A percentile compares a stretch with the other conserved stretches of the same genome.
Evolutionary conservation across 108 stramenopile species (phyloP).

Genomic region (Phaeodactylum tricornutum): DNA sequence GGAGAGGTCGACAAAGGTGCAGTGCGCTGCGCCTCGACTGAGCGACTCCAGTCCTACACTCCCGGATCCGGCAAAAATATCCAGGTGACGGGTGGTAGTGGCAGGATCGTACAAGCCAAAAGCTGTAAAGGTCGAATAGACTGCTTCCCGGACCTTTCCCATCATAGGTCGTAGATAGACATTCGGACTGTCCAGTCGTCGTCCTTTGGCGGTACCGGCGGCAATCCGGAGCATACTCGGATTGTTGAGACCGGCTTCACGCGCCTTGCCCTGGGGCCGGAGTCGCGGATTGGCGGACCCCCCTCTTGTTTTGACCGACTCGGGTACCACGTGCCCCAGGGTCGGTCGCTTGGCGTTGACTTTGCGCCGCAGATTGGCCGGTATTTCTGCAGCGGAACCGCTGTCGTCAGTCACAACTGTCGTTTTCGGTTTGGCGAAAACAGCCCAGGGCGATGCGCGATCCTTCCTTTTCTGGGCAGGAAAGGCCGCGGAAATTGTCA

Average conservation of each 20-base stretch:
- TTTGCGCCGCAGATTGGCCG: conserved; percentile 65
- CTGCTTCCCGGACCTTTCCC: conserved; percentile 94
- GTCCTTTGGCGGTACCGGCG: conserved; percentile 68
- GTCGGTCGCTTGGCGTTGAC: conserved; percentile 58
- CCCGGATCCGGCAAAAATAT: conserved; percentile 90
- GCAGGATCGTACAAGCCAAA: conserved; percentile 76
- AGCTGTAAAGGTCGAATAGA: conserved; percentile 78
- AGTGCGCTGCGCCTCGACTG: conserved; percentile 81
- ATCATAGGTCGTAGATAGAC: conserved; percentile 98
- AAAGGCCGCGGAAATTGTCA: no score
- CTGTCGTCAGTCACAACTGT: no score
- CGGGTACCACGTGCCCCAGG: conserved; percentile 68
- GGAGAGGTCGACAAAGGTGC: conserved; percentile 78
- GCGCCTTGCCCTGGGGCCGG: conserved; percentile 65
- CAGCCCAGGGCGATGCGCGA: no score
- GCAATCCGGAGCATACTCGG: conserved; percentile 70
- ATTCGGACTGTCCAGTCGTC: conserved; percentile 75
- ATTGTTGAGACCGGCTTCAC: conserved; percentile 59
- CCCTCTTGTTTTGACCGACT: conserved; percentile 23
- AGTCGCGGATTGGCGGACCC: conserved; percentile 48
- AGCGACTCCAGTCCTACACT: conserved; percentile 89
- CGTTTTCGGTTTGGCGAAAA: no score
- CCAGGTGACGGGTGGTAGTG: conserved; percentile 57
- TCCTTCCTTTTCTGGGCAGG: no score
- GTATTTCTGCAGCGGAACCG: no score